Conservation (phyloP, 2,329 filamentous ascomycete genomes). For the Ophiostoma himal-ulmi region DNA sequence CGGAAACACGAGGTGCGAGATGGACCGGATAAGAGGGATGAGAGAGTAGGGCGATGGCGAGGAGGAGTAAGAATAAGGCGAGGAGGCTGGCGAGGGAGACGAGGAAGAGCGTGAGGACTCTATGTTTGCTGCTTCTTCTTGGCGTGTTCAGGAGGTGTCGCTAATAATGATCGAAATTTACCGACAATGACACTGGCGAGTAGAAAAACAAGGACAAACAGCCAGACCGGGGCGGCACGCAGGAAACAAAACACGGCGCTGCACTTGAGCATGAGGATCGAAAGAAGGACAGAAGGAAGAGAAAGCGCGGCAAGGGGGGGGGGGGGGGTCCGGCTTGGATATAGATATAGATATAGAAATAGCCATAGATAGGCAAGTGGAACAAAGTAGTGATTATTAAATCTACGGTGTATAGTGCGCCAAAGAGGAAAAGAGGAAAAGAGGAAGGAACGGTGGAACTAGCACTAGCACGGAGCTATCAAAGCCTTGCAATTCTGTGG, state of each 20-base stretch:
- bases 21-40: neutral
- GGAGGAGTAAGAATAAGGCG: neutral
- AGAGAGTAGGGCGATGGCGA: neutral
- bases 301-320: neutral
- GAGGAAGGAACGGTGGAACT: neutral
- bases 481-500: neutral
- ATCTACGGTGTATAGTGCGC: neutral
- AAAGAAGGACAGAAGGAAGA: neutral
- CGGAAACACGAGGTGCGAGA: neutral
- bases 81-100: neutral
- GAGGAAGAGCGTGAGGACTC: neutral
- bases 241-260: slow-evolving; percentile 10
- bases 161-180: neutral
- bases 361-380: neutral
- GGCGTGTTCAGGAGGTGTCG: neutral
- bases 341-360: neutral
- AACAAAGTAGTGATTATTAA: neutral
- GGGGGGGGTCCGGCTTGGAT: too few relatives aligned
- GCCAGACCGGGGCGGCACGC: slow-evolving; percentile 12
- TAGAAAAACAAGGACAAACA: neutral
- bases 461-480: neutral
- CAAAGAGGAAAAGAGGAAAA: neutral
- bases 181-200: neutral
- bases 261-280: slow-evolving; percentile 7
- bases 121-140: neutral